Percentiles rank a stretch among this genome's conserved stretches.
Evolutionary conservation across 225 moss, liverwort and hornwort genomes (phyloP).

Genomic region (Takakia lepidozioides): DNA sequence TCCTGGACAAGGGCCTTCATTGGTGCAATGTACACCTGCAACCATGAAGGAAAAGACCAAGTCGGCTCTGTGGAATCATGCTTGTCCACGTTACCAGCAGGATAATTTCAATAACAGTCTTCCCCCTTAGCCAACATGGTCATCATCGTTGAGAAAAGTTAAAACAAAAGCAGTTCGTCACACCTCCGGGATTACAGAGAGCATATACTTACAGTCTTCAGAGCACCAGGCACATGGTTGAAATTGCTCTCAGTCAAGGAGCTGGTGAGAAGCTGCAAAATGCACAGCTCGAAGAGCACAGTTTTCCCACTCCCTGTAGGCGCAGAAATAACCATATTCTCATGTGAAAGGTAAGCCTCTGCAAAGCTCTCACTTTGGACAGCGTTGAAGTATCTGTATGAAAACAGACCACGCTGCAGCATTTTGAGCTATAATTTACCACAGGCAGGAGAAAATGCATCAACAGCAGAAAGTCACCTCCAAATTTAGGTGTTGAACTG

Average conservation of each 20-base stretch:
- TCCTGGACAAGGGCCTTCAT: constrained; percentile 97
- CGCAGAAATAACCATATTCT: constrained; percentile 87
- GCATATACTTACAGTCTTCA: constrained; percentile 60
- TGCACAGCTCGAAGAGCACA: constrained; percentile 94
- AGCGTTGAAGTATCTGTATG: constrained; percentile 81
- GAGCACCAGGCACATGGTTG: constrained; percentile 53
- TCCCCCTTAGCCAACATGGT: too few relatives aligned
- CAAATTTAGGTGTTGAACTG: too few relatives aligned
- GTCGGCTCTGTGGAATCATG: too few relatives aligned
- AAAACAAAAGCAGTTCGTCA: too few relatives aligned
- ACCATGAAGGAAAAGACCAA: too few relatives aligned
- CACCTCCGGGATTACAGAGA: too few relatives aligned
- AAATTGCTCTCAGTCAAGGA: constrained; percentile 55
- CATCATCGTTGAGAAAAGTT: too few relatives aligned
- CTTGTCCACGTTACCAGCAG: too few relatives aligned
- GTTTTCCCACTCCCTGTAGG: constrained; percentile 99
- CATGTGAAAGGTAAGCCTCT: constrained; percentile 69
- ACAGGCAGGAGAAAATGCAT: too few relatives aligned
- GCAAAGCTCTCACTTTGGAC: constrained; percentile 94
- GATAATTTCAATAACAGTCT: too few relatives aligned
- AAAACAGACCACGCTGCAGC: not conserved
- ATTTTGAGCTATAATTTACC: too few relatives aligned
- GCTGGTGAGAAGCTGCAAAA: constrained; percentile 67
- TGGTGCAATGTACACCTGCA: constrained; percentile 91
- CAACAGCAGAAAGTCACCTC: too few relatives aligned